Base-by-base conservation (phyloP, 768 basidiomycete genomes). In the Psilocybe cubensis region DNA sequence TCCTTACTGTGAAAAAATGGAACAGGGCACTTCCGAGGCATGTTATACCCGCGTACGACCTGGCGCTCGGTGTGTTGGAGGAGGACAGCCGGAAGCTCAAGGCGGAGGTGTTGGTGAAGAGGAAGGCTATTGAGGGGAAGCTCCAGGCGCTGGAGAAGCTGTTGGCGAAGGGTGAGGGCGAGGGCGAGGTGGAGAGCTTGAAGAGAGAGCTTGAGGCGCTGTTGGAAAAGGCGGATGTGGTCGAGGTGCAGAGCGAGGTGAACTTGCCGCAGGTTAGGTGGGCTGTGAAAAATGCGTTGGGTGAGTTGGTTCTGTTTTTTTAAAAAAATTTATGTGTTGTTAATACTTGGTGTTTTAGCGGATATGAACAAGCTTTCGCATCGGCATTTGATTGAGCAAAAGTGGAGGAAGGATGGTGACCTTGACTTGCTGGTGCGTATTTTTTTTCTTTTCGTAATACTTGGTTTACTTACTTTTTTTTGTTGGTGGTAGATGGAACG, bases 211-310 rank as follows among this genome's bases (percentile, higher is more conserved):
- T 17, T 61, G 65, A 33, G 61, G 66, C 56, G 57, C 66, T 44
- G 63, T 71, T 20, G 60, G 74, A 79, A 65, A 83, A 79, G 68
- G 66, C 86, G 43, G 66, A 76, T 18, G 81, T 89, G 55, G 67
- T 96, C 43, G 86, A 92, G 61, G 79, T 96, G 9, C 91, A 94
- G 74, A 88, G 89, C 56, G 81, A 88, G 69, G 75, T 92, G 27
- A 96, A 98, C 70, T 74, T 94, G n/a, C 96, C 95, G 0, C 79
- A 87, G 52, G 83, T 88, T 29, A 75, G 94, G 66, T 92, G 92
- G 89, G 83, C 78, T 61, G 89, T 91, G 59, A 76, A 79, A 31
- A 89, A 91, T 65, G 89, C 88, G n/a, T 81, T 88, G 80, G 88
- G 89, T 92, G 63, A 24, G 88, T 79, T n/a, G 52, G 43, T 57